Evolutionary conservation across 2,329 filamentous ascomycete genomes (phyloP), one percentile per base, ranked within the genome.

Genomic region (Monosporascus sp.): DNA sequence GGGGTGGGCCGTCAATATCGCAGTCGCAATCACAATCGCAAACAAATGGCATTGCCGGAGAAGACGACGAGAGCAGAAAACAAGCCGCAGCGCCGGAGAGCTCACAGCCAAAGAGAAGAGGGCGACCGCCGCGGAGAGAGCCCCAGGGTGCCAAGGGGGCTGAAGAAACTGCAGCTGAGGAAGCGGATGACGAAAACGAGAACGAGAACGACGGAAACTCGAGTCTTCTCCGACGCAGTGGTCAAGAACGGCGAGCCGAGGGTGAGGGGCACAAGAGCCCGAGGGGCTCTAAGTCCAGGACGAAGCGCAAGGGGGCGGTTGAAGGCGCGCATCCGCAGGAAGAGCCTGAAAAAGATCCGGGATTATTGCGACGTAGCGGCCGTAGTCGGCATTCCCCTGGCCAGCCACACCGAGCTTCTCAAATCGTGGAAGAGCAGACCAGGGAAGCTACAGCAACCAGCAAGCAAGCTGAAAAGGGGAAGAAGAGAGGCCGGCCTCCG

Each of bases 131-230:
- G 19, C 49, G 45, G 37, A 60, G 51, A 53, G 57, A n/a, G 26
- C 24, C 20, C 3, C 53, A 53, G 24, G 19, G 20, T 31, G 11
- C 53, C 11, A 53, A 56, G 37, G 54, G 56, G 31, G 46, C 51
- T 7, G 59, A 60, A 51, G 51, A 47, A 19, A 31, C 50, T 2
- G 62, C 58, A 53, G 64, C 57, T 43, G 65, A 65, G 22, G 63
- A 68, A 45, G 63, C 65, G 19, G 66, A 67, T 35, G 63, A 67
- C 35, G 65, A 67, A 46, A 60, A 66, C n/a, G 65, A 67, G 48
- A 60, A 66, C n/a, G 65, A 68, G 47, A 49, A 44, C 35, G 38
- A 56, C 48, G 63, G 51, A 3, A 52, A 64, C 35, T 63, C 63
- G 3, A 66, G 61, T 19, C 50, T 65, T 37, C 60, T 64, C 26